These are phyloP conservation scores for Colletotrichum truncatum DNA, from an alignment of 2,329 filamentous ascomycete species.

Conservation along the genomic window DNA sequence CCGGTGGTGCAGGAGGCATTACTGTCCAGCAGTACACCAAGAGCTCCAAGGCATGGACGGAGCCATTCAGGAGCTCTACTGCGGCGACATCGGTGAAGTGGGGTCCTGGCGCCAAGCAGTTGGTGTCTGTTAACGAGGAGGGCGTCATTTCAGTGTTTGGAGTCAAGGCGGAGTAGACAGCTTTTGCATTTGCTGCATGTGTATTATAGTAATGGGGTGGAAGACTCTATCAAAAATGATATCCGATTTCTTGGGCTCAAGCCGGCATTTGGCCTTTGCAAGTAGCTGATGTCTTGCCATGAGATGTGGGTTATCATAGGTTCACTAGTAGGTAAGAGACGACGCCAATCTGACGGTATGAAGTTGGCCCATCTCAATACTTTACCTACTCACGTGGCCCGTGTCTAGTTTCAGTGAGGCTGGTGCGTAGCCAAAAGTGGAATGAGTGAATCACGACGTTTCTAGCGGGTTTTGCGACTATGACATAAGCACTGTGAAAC, in stretches of 20 bases:
- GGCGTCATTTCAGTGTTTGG: slow-evolving; percentile 79
- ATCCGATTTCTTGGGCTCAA: slow-evolving; percentile 20
- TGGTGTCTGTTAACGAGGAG: slow-evolving; percentile 79
- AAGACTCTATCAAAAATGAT: slow-evolving; percentile 27
- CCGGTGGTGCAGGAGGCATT: slow-evolving; percentile 80
- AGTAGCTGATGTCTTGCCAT: too few species aligned
- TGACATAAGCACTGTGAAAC: slow-evolving; percentile 22
- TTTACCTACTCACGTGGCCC: too few species aligned
- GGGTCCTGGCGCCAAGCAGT: slow-evolving; percentile 77
- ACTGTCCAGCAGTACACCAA: slow-evolving; percentile 93
- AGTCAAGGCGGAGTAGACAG: slow-evolving; percentile 51
- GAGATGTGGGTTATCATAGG: too few species aligned
- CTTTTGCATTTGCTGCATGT: background rate
- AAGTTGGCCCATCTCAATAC: too few species aligned
- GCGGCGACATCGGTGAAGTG: slow-evolving; percentile 79
- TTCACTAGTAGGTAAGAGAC: too few species aligned
- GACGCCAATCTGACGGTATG: too few species aligned
- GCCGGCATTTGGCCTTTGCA: background rate
- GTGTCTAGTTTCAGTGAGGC: too few species aligned
- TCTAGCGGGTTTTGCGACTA: background rate
- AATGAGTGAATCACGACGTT: background rate
- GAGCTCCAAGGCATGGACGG: slow-evolving; percentile 86
- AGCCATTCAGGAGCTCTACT: slow-evolving; percentile 81
- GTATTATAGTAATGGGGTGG: slow-evolving; percentile 23
- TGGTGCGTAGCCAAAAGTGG: too few species aligned